These are phyloP conservation scores for Sclerotinia spermophila DNA, from an alignment of 2,329 filamentous ascomycete genomes.

Conservation along the genomic window DNA sequence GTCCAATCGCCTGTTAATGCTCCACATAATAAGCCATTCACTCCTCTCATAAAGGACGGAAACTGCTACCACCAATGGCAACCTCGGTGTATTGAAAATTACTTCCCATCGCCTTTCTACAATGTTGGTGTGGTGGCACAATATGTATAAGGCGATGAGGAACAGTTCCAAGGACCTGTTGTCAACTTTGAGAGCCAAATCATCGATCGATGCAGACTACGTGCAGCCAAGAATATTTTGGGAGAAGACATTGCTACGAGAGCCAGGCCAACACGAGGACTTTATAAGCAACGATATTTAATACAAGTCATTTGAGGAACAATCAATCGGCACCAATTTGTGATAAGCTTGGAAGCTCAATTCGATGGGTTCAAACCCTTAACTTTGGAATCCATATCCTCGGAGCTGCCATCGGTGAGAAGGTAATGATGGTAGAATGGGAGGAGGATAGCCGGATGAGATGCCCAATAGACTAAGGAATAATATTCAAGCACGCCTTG, in stretches of 20 bases:
- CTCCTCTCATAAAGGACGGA: constrained; percentile 42
- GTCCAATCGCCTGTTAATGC: constrained; percentile 54
- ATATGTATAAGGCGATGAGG: neutral
- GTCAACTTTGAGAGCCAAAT: constrained; percentile 25
- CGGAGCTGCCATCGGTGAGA: neutral
- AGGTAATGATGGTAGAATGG: neutral
- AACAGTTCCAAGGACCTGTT: neutral
- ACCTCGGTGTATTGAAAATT: constrained; percentile 45
- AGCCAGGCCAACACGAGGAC: constrained; percentile 19
- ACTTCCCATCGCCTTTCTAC: constrained; percentile 26
- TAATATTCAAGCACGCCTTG: neutral
- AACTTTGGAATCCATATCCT: neutral
- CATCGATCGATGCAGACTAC: constrained; percentile 40
- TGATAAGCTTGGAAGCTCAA: neutral
- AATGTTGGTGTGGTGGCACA: neutral
- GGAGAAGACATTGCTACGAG: constrained; percentile 23
- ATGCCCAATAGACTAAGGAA: neutral
- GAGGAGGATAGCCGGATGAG: neutral
- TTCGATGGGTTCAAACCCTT: rapidly evolving
- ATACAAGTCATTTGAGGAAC: neutral
- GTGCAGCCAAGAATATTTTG: constrained; percentile 39
- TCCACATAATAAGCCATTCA: constrained; percentile 33
- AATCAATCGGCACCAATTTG: neutral
- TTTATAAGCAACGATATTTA: constrained; percentile 27
- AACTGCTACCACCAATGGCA: constrained; percentile 37